Percentiles rank a stretch among this genome's conserved stretches.
These are phyloP conservation scores for Glycine tomentella DNA, from an alignment of 306 rosid genomes.

Conservation along the genomic window DNA sequence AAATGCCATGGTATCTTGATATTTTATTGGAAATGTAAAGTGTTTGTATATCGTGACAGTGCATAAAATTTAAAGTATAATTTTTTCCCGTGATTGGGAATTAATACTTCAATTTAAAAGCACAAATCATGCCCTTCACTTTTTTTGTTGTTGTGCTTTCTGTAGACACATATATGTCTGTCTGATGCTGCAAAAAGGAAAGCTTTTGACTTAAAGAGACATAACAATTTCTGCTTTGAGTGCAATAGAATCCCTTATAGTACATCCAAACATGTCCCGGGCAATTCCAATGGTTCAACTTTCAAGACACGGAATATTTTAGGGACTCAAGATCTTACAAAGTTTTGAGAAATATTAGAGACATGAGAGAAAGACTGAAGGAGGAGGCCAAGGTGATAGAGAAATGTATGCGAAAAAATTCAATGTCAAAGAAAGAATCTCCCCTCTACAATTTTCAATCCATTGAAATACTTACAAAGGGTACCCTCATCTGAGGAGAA, in stretches of 20 bases:
- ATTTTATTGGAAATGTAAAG: background rate
- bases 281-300: constrained; percentile 49
- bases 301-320: constrained; percentile 46
- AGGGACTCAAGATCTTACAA: constrained; percentile 56
- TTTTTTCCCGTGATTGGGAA: background rate
- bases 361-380: constrained; percentile 70
- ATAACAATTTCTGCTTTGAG: constrained; percentile 67
- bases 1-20: background rate
- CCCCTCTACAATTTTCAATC: constrained; percentile 71
- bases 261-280: constrained; percentile 40
- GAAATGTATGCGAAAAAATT: constrained; percentile 66
- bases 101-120: background rate
- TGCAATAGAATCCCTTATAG: constrained; percentile 70
- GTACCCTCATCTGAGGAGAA: constrained; percentile 71
- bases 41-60: background rate
- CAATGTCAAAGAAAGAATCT: constrained; percentile 58
- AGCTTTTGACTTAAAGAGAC: constrained; percentile 71
- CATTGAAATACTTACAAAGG: constrained; percentile 68
- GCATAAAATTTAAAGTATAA: background rate
- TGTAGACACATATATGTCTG: constrained; percentile 79
- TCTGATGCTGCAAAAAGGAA: constrained; percentile 69
- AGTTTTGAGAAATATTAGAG: constrained; percentile 56
- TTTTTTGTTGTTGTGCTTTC: background rate
- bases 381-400: constrained; percentile 88
- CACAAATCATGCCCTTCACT: background rate